Evolutionary conservation across 495 filamentous ascomycete genomes (phyloP), one percentile per base, ranked within the genome.

Genomic region (Bryoglossum gracile): DNA sequence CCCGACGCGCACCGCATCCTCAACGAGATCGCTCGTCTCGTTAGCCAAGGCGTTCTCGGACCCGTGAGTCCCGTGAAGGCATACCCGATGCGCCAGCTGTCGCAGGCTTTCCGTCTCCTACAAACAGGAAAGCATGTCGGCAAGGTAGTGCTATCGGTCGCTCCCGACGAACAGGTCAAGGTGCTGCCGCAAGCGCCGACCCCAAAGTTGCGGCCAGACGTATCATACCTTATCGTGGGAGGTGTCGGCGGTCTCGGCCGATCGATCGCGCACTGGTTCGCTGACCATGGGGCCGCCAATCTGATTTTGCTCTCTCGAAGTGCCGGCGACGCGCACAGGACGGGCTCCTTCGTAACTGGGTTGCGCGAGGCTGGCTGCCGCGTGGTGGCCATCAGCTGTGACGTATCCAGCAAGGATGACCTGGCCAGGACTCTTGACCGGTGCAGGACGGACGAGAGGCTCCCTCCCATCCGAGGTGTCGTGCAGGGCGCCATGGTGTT

Each of bases 141-240:
- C 6, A 30, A 30, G 26, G 6, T 30, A 6, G 26, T 30, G 6
- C 6, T 30, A 6, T 5, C 13, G 13, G 6, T 6, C 5, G 6
- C 6, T 6, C 5, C 5, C 6, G 26, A 30, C 26, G 26, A 30
- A 6, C 6, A 6, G 13, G 26, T 30, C 5, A 30, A 30, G 26
- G 26, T 30, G 13, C 13, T 13, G 13, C 26, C 13, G 5, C 26
- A 30, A 30, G 13, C 26, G 26, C 26, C 26, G 13, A 30, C 26
- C 13, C 5, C 13, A 6, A 13, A 30, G 6, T 5, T 30, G 6
- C 26, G 26, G 26, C 5, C 26, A 5, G 26, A 75, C 13, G 69
- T 68, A 1, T 72, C 71, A 0, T 82, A 82, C 46, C 53, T 84
- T n/a, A 56, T 84, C 4, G 64, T 75, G 11, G 77, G 81, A 4